phyloP scores from a whole-genome alignment of 257 asterid species.

The Petunia secreta region DNA sequence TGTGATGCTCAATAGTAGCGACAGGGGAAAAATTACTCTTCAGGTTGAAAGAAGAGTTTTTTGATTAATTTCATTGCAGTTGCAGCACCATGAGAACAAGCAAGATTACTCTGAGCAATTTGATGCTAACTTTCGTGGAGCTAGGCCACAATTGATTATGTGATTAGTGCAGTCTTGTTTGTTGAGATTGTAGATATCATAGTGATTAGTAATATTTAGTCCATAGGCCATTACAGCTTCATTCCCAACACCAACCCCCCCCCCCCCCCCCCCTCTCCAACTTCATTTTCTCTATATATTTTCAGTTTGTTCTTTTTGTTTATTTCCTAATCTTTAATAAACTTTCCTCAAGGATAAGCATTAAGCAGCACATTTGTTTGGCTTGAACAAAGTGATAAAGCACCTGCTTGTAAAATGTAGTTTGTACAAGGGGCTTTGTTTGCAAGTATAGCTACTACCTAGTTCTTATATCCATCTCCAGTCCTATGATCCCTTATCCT shows the following conservation, averaged over 20 bases:
- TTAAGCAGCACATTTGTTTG: neutral
- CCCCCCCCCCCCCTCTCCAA: neutral
- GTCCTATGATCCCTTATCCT: no score
- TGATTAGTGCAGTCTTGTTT: neutral
- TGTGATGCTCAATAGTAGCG: conserved; percentile 16
- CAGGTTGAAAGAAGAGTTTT: conserved; percentile 12
- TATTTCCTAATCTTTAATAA: conserved; percentile 1
- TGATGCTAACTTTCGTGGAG: neutral
- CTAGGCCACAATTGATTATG: neutral
- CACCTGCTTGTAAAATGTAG: neutral
- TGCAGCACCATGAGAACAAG: conserved; percentile 1
- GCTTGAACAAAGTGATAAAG: neutral
- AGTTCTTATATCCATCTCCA: no score
- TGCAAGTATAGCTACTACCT: no score
- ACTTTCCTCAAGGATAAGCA: neutral
- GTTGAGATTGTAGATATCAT: conserved; percentile 24
- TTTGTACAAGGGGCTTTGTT: neutral
- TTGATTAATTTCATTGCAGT: conserved; percentile 14
- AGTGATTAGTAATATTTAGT: conserved; percentile 5
- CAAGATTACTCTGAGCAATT: conserved; percentile 8
- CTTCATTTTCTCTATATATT: neutral
- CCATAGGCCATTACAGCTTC: neutral
- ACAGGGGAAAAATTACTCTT: conserved; percentile 20
- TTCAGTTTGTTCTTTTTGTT: neutral
- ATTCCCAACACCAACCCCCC: no score